Conservation (phyloP, 257 asterid genomes). For the Cordia subcordata region DNA sequence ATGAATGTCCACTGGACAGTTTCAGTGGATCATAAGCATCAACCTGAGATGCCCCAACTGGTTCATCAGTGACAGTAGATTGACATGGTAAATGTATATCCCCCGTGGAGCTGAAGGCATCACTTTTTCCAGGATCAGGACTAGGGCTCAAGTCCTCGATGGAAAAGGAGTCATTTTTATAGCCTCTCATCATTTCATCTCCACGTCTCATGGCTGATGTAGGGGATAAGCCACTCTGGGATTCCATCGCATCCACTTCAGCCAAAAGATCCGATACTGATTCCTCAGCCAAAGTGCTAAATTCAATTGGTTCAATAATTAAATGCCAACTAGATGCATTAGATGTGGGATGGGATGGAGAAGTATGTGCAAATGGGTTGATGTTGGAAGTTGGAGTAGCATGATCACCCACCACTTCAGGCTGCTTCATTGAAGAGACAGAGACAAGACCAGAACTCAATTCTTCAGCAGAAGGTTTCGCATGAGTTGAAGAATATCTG, state of each 20-base stretch:
- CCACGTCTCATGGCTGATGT: slow-evolving; percentile 36
- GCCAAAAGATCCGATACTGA: slow-evolving; percentile 49
- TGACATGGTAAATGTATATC: slow-evolving; percentile 34
- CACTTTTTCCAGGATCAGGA: slow-evolving; percentile 39
- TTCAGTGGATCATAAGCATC: slow-evolving; percentile 42
- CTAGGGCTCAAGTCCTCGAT: slow-evolving; percentile 46
- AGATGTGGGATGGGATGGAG: slow-evolving; percentile 26
- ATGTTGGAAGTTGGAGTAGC: slow-evolving; percentile 15
- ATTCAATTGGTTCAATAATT: slow-evolving; percentile 34
- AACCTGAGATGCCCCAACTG: slow-evolving; percentile 25
- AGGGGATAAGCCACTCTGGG: slow-evolving; percentile 43
- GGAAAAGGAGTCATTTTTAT: slow-evolving; percentile 38
- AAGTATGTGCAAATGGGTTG: slow-evolving; percentile 20
- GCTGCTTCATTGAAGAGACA: slow-evolving; percentile 27
- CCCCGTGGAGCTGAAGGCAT: slow-evolving; percentile 36
- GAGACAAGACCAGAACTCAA: slow-evolving; percentile 38
- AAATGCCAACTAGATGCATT: slow-evolving; percentile 32
- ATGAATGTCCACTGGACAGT: slow-evolving; percentile 54
- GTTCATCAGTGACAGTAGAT: slow-evolving; percentile 22
- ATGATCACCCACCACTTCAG: slow-evolving; percentile 28
- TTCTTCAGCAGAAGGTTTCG: slow-evolving; percentile 26
- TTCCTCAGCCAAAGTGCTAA: slow-evolving; percentile 47
- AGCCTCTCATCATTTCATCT: slow-evolving; percentile 34
- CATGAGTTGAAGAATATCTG: slow-evolving; percentile 21
- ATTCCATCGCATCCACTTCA: slow-evolving; percentile 53